Evolutionary conservation across 2,329 filamentous ascomycete genomes (phyloP).

Genomic region (Metarhizium album): DNA sequence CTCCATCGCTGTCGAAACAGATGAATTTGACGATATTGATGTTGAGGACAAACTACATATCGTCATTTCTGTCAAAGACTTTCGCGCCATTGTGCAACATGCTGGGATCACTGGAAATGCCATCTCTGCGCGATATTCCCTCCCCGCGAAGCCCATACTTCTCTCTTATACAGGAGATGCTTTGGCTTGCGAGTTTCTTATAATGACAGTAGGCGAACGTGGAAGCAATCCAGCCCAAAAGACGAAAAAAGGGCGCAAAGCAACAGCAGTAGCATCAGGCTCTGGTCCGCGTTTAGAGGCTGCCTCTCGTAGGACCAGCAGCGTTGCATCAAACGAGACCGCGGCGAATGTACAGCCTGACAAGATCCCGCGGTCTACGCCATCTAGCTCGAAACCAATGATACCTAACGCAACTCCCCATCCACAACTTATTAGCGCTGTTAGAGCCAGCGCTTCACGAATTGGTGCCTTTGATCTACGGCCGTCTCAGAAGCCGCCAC

Average conservation of each 20-base stretch:
- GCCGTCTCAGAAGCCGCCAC: conserved; percentile 43
- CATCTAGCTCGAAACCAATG: neutral
- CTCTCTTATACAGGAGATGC: conserved; percentile 60
- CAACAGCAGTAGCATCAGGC: conserved; percentile 21
- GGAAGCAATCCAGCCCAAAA: conserved; percentile 37
- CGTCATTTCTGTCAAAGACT: conserved; percentile 73
- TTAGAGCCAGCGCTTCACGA: conserved; percentile 24
- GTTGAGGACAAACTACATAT: conserved; percentile 69
- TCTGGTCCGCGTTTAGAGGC: conserved; percentile 35
- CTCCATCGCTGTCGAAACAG: conserved; percentile 63
- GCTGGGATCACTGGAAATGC: conserved; percentile 58
- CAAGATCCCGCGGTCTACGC: conserved; percentile 7
- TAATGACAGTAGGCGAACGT: conserved; percentile 70
- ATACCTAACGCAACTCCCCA: conserved; percentile 21
- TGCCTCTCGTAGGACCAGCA: conserved; percentile 33
- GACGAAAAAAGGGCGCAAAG: conserved; percentile 35
- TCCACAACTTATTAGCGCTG: conserved; percentile 23
- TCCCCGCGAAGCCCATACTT: conserved; percentile 60
- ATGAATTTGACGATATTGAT: conserved; percentile 66
- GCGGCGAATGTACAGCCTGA: conserved; percentile 13
- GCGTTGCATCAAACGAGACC: conserved; percentile 26
- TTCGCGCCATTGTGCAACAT: conserved; percentile 67
- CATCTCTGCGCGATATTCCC: conserved; percentile 58
- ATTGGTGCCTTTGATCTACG: conserved; percentile 33
- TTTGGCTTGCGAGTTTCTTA: conserved; percentile 63